A percentile compares a stretch with the other conserved stretches of the same genome.
Evolutionary conservation across 331 rosid genomes (phyloP).

Genomic region (Malus hybrid): DNA sequence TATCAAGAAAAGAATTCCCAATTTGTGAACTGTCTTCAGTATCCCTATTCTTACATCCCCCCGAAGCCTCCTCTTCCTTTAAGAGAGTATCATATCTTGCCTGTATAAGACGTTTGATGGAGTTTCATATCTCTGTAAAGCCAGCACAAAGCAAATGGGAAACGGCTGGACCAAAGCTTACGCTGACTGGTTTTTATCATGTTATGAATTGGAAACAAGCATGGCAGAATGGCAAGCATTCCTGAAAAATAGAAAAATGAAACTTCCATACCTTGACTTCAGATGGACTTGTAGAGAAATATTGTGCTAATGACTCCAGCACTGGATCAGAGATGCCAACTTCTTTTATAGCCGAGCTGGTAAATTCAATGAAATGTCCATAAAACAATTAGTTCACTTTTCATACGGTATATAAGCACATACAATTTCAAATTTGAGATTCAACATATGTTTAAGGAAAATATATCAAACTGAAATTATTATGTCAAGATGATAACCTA

Average conservation of each 20-base stretch:
- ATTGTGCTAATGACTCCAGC: conserved; percentile 65
- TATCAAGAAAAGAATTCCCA: conserved; percentile 62
- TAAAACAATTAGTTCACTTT: conserved; percentile 15
- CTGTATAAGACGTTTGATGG: conserved; percentile 93
- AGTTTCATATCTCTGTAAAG: conserved; percentile 94
- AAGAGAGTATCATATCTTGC: conserved; percentile 70
- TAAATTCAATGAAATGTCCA: conserved; percentile 23
- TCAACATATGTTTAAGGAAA: too few relatives aligned
- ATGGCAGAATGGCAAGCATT: conserved; percentile 9
- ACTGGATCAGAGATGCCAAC: conserved; percentile 67
- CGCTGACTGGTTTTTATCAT: conserved; percentile 62
- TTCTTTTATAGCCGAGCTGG: conserved; percentile 73
- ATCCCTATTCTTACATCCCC: conserved; percentile 42
- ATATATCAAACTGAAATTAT: neutral
- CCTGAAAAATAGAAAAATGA: neutral
- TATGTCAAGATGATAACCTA: neutral
- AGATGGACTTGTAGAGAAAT: conserved; percentile 64
- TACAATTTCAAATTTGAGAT: neutral
- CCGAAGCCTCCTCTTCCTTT: conserved; percentile 45
- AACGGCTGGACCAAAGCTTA: conserved; percentile 79
- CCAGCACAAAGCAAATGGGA: conserved; percentile 89
- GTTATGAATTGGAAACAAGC: conserved; percentile 25
- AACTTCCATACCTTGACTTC: conserved; percentile 67
- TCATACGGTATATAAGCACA: conserved; percentile 2
- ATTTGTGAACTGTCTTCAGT: conserved; percentile 46